Evolutionary conservation across 2,329 filamentous ascomycete species (phyloP).

Genomic region (Fusarium sulawesiense): DNA sequence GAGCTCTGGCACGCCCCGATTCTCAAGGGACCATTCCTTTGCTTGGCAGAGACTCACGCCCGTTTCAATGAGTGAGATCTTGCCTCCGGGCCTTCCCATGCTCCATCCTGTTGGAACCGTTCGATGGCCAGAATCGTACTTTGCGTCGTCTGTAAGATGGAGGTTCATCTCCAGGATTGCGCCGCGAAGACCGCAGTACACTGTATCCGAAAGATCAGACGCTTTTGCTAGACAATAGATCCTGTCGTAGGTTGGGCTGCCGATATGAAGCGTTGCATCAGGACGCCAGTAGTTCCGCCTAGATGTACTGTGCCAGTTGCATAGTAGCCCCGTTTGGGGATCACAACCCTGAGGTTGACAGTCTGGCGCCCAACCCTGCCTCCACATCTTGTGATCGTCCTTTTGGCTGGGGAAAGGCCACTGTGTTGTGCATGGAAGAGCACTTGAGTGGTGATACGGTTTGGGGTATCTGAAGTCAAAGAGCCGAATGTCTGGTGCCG

Average conservation of each 20-base stretch:
- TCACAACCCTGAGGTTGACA: slow-evolving; percentile 50
- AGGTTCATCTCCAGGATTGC: slow-evolving; percentile 58
- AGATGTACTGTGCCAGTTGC: slow-evolving; percentile 62
- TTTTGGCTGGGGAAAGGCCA: slow-evolving; percentile 50
- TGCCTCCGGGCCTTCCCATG: slow-evolving; percentile 34
- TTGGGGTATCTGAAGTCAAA: slow-evolving; percentile 66
- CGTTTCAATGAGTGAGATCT: slow-evolving; percentile 48
- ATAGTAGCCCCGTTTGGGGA: slow-evolving; percentile 48
- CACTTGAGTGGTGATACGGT: slow-evolving; percentile 61
- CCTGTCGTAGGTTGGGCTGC: slow-evolving; percentile 47
- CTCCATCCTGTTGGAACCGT: slow-evolving; percentile 44
- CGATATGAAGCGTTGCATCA: slow-evolving; percentile 62
- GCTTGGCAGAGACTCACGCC: slow-evolving; percentile 46
- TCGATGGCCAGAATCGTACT: not conserved
- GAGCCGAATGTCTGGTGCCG: slow-evolving; percentile 58
- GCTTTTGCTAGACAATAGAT: slow-evolving; percentile 62
- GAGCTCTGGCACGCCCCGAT: slow-evolving; percentile 43
- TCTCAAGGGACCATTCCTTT: slow-evolving; percentile 35
- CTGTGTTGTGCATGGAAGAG: slow-evolving; percentile 57
- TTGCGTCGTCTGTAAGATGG: slow-evolving; percentile 43
- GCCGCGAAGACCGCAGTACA: slow-evolving; percentile 63
- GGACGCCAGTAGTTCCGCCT: slow-evolving; percentile 59
- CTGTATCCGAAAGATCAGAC: slow-evolving; percentile 58
- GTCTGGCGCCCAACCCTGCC: slow-evolving; percentile 21
- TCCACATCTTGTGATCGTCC: slow-evolving; percentile 26